Base-by-base conservation (phyloP, 306 rosid species). In the Fragaria ananassa region DNA sequence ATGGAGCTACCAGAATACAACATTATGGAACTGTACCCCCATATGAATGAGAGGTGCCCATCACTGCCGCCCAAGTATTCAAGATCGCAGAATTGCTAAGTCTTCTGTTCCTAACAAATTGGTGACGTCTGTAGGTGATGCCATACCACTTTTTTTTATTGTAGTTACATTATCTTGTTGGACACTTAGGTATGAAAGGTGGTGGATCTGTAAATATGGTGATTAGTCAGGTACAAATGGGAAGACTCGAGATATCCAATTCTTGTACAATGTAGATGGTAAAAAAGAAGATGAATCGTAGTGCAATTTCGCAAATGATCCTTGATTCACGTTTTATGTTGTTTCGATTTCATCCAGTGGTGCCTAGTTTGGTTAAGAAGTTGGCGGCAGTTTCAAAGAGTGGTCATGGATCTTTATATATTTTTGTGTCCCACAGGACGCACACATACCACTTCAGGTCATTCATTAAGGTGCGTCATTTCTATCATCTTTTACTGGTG, bases 41-140 rank as follows among this genome's bases (percentile, higher is more conserved):
- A 87, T 85, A 96, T 96, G 99, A 96, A 96, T 70, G 99, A 96
- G 85, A 86, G 89, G 86, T 92, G 99, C 78, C 90, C 97, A 47
- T 89, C 99, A 78, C 87, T 96, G 79, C 96, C 99, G n/a, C 80
- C 97, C 8, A 61, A 87, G 80, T 96, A 96, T 79, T 76, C 25
- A 67, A 90, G 99, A 79, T n/a, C 90, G 19, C 31, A 12, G 65
- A 81, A 82, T 70, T 96, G 99, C 85, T 96, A 86, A n/a, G 58
- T 19, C 65, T 46, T 72, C 50, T 23, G 76, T 76, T 44, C 31
- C 79, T 68, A 8, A 15, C 42, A 72, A n/a, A 74, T 15, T 63
- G 61, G 56, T 64, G 56, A 58, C 34, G 11, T 71, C 37, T 45
- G 1, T 72, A 23, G 21, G 21, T 42, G 37, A 19, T n/a, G 31